A percentile compares a stretch with the other conserved stretches of the same genome.
Conservation (phyloP, 2,329 filamentous ascomycete species). For the Ceratocystis alfenasii region DNA sequence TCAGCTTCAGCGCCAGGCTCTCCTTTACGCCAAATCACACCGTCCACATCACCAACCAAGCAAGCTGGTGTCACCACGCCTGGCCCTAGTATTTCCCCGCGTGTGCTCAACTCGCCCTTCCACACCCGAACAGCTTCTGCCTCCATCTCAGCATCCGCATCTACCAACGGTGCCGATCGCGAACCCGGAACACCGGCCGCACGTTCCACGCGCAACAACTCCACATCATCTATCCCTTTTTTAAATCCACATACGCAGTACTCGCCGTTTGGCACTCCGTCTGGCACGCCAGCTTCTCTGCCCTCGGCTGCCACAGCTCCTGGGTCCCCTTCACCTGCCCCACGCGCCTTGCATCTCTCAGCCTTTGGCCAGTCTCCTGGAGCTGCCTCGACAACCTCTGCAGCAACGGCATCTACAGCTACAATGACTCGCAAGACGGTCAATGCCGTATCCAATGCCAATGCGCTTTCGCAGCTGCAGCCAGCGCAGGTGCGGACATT, state of each 20-base stretch:
- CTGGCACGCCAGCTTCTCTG: background rate
- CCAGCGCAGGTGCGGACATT: conserved; percentile 74
- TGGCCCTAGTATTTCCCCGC: conserved; percentile 18
- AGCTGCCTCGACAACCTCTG: conserved; percentile 16
- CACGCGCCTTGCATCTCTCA: background rate
- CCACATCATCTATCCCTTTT: background rate
- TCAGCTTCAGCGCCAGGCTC: conserved; percentile 41
- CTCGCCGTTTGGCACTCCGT: conserved; percentile 20
- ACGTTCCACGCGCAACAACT: conserved; percentile 14
- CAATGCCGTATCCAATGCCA: conserved; percentile 31
- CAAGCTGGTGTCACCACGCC: background rate
- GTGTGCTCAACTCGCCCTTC: conserved; percentile 34
- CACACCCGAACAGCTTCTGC: conserved; percentile 23
- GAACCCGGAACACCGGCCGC: conserved; percentile 1
- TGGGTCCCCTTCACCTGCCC: conserved; percentile 14
- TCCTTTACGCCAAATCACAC: conserved; percentile 47
- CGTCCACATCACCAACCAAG: conserved; percentile 50
- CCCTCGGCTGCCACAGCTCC: background rate
- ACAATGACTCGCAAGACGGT: conserved; percentile 20
- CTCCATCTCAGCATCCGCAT: conserved; percentile 22
- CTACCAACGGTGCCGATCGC: background rate
- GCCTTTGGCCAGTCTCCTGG: conserved; percentile 14
- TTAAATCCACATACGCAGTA: background rate
- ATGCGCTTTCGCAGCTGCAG: conserved; percentile 59
- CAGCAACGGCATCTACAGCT: conserved; percentile 12